These are phyloP conservation scores for Capronia epimyces DNA, from an alignment of 2,329 filamentous ascomycete genomes.

Conservation along the genomic window DNA sequence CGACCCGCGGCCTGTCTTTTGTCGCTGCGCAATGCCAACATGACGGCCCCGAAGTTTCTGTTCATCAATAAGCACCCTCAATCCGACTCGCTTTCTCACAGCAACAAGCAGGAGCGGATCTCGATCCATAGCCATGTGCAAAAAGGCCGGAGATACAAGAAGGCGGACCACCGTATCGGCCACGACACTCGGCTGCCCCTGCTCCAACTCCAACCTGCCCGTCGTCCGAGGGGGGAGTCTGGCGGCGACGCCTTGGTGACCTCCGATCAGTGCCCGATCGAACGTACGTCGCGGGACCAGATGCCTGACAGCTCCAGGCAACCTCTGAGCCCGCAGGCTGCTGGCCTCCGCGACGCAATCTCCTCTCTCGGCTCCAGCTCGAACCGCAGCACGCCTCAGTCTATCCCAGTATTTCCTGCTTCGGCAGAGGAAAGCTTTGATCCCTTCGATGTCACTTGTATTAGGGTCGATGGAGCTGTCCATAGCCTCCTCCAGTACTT, in stretches of 20 bases:
- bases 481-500: constrained; percentile 21
- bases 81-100: constrained; percentile 19
- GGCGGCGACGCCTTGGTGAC: neutral
- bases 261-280: too few relatives aligned
- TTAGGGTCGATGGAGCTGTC: constrained; percentile 11
- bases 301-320: too few relatives aligned
- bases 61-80: constrained; percentile 17
- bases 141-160: constrained; percentile 16
- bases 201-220: neutral
- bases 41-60: constrained; percentile 16
- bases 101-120: constrained; percentile 15
- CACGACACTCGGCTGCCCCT: constrained; percentile 1
- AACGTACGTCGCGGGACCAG: too few relatives aligned
- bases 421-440: constrained; percentile 15
- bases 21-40: neutral
- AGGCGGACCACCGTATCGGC: constrained; percentile 1
- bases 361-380: too few relatives aligned
- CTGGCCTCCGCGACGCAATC: too few relatives aligned
- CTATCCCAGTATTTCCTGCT: constrained; percentile 13
- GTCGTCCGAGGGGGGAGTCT: neutral
- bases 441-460: constrained; percentile 15
- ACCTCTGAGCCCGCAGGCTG: too few relatives aligned
- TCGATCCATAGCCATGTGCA: constrained; percentile 20
- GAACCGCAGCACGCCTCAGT: neutral
- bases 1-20: too few relatives aligned